Conservation (phyloP, 306 rosid genomes). For the Prunus kanzakura region DNA sequence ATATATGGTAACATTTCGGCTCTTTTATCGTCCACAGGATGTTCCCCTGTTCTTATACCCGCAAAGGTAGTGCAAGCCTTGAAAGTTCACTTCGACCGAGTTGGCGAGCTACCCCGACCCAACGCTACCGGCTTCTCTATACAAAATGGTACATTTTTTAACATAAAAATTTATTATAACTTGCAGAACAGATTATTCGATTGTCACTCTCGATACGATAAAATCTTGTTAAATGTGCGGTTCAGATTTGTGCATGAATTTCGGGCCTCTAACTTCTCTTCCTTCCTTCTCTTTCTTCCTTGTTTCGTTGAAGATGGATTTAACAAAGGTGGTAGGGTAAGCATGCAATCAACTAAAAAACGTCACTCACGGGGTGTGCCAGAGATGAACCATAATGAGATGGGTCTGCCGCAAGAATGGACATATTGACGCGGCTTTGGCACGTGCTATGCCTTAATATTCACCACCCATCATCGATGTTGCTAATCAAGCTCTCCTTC, state of each 20-base stretch:
- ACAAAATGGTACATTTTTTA: constrained; percentile 41
- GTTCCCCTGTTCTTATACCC: constrained; percentile 76
- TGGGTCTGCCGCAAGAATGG: constrained; percentile 81
- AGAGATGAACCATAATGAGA: constrained; percentile 38
- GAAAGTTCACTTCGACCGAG: constrained; percentile 72
- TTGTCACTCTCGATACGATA: no score
- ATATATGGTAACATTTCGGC: not conserved
- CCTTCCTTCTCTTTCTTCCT: not conserved
- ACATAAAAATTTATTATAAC: not conserved
- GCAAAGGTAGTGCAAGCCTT: constrained; percentile 90
- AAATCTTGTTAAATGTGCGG: no score
- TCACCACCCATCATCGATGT: not conserved
- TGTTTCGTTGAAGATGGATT: constrained; percentile 14
- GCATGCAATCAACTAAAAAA: constrained; percentile 41
- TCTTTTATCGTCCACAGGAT: constrained; percentile 19
- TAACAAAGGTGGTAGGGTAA: constrained; percentile 26
- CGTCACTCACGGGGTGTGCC: constrained; percentile 13
- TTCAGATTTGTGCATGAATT: not conserved
- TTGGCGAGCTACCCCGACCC: constrained; percentile 45
- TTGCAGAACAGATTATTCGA: no score
- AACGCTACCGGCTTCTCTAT: constrained; percentile 38
- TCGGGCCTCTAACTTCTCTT: not conserved
- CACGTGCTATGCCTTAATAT: not conserved
- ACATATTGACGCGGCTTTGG: constrained; percentile 43
- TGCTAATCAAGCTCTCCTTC: not conserved